phyloP scores from a whole-genome alignment of 352 stramenopile species.

The Globisporangium viniferum region DNA sequence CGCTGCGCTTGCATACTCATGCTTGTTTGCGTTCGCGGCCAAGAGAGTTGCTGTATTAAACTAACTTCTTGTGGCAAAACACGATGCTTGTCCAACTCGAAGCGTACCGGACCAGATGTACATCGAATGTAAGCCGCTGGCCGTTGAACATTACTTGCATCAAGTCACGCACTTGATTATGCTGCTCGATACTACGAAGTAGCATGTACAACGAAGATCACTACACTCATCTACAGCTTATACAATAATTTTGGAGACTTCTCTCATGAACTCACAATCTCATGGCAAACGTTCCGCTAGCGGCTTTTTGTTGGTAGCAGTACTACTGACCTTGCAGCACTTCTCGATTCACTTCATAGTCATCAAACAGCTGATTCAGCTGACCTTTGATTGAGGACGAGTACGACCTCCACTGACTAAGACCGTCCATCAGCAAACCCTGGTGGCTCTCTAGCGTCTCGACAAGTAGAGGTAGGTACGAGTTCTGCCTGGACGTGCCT shows the following conservation, averaged over 20 bases:
- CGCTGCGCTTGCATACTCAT: too few species aligned
- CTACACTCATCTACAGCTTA: neutral
- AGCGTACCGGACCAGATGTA: too few species aligned
- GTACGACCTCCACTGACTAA: slow-evolving; percentile 30
- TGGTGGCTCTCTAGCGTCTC: slow-evolving; percentile 27
- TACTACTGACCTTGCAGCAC: slow-evolving; percentile 10
- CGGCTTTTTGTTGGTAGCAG: neutral
- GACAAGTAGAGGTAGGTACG: slow-evolving; percentile 33
- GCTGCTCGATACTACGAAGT: neutral
- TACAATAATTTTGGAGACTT: too few species aligned
- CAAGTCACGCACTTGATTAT: too few species aligned
- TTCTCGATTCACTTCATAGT: slow-evolving; percentile 34
- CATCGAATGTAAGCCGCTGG: too few species aligned
- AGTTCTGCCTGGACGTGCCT: slow-evolving; percentile 27
- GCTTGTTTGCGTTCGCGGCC: too few species aligned
- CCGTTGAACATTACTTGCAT: too few species aligned
- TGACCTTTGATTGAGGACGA: slow-evolving; percentile 15
- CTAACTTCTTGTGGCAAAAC: too few species aligned
- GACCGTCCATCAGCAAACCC: slow-evolving; percentile 21
- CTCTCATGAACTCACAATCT: too few species aligned
- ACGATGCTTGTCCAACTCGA: too few species aligned
- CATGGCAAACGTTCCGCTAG: too few species aligned
- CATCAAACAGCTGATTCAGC: slow-evolving; percentile 22
- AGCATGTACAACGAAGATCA: neutral
- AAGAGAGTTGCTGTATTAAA: too few species aligned